Conservation (phyloP, 495 filamentous ascomycete species). For the Tuber aestivum region DNA sequence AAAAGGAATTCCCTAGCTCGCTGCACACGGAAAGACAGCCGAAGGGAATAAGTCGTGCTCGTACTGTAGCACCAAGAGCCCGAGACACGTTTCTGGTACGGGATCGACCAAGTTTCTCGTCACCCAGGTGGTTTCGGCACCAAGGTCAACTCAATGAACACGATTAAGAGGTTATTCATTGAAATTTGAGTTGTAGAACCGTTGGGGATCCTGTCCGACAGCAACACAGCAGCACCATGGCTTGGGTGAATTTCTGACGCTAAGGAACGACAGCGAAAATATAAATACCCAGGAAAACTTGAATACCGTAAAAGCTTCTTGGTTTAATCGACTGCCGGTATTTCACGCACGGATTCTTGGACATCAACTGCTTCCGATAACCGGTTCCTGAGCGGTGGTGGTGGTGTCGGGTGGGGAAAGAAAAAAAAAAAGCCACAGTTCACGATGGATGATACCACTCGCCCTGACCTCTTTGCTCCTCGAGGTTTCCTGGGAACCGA, state of each 20-base stretch:
- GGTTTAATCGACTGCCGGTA: background rate
- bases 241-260: background rate
- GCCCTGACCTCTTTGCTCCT: background rate
- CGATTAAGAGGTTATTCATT: background rate
- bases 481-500: background rate
- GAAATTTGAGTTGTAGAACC: background rate
- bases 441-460: background rate
- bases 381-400: background rate
- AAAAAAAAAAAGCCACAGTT: background rate
- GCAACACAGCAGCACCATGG: background rate
- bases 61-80: background rate
- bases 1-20: background rate
- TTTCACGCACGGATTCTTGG: background rate
- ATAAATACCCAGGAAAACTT: background rate
- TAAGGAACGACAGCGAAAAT: background rate
- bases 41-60: background rate
- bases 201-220: background rate
- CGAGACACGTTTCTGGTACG: background rate
- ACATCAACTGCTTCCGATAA: background rate
- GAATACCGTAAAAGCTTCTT: background rate
- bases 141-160: background rate
- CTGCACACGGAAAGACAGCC: background rate
- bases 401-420: background rate
- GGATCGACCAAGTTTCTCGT: background rate
- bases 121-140: background rate